Conservation (phyloP, 441 rosid genomes). For the Pelargonium fulgidum region DNA sequence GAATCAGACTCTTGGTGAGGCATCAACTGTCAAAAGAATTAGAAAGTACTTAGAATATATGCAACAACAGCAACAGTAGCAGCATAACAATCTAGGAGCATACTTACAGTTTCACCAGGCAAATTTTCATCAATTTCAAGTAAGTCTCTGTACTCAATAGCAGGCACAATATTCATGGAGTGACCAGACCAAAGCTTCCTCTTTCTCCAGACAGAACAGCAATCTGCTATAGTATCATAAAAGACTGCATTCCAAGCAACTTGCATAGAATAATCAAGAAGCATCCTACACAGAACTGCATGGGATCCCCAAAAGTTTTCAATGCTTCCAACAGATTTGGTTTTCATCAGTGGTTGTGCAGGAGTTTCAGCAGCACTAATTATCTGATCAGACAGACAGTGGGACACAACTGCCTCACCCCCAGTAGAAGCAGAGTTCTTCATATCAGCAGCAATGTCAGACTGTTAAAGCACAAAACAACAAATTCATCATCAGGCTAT, state of each 20-base stretch:
- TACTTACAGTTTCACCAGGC: conserved; percentile 34
- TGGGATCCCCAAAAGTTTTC: conserved; percentile 58
- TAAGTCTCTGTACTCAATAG: conserved; percentile 19
- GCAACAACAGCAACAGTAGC: conserved; percentile 8
- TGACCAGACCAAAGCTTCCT: conserved; percentile 56
- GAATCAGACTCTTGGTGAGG: conserved; percentile 32
- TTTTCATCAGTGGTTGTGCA: conserved; percentile 21
- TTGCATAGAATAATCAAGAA: conserved; percentile 65
- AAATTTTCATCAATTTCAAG: conserved; percentile 25
- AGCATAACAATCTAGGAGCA: conserved; percentile 3
- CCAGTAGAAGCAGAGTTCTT: conserved; percentile 23
- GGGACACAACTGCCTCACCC: conserved; percentile 29
- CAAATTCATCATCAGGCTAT: conserved; percentile 7
- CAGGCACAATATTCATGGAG: conserved; percentile 27
- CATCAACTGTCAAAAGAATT: conserved; percentile 34
- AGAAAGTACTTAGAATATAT: conserved; percentile 22
- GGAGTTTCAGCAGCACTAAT: conserved; percentile 19
- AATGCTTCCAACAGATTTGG: conserved; percentile 72
- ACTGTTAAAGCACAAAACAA: conserved; percentile 36
- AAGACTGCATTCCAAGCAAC: conserved; percentile 87
- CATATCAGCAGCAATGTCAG: conserved; percentile 31
- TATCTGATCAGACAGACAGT: conserved; percentile 24
- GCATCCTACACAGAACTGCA: conserved; percentile 52
- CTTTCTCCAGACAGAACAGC: conserved; percentile 60
- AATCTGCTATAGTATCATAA: conserved; percentile 57